These are phyloP conservation scores for Suillus ampliporus DNA, from an alignment of 768 basidiomycete species.

Conservation along the genomic window DNA sequence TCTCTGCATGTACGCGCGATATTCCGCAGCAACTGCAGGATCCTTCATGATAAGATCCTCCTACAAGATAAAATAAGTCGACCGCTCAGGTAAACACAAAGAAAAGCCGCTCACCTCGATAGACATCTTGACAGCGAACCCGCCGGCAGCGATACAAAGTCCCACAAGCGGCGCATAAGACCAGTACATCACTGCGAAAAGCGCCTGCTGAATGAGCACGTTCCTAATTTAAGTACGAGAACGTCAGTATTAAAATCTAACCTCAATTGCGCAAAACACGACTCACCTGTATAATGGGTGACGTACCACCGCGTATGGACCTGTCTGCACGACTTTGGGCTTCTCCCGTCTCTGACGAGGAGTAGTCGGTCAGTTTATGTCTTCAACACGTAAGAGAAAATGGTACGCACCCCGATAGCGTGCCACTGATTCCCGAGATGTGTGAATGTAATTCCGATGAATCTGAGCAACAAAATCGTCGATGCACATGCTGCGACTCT, in stretches of 20 bases:
- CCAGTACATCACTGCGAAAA: slow-evolving; percentile 24
- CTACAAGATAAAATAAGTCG: slow-evolving; percentile 19
- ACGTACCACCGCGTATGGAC: slow-evolving; percentile 43
- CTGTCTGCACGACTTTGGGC: slow-evolving; percentile 31
- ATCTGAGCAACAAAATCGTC: slow-evolving; percentile 24
- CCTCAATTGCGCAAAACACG: no score
- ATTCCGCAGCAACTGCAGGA: slow-evolving; percentile 29
- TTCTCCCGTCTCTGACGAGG: slow-evolving; percentile 35
- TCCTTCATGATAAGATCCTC: slow-evolving; percentile 37
- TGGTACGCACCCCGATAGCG: slow-evolving; percentile 35
- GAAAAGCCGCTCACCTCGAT: slow-evolving; percentile 33
- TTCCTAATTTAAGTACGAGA: not conserved
- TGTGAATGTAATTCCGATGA: slow-evolving; percentile 18
- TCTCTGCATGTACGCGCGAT: slow-evolving; percentile 36
- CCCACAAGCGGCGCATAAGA: slow-evolving; percentile 41
- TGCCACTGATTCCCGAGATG: slow-evolving; percentile 37
- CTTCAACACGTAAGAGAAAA: not conserved
- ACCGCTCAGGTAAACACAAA: not conserved
- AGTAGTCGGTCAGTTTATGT: not conserved
- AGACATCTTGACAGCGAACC: slow-evolving; percentile 40
- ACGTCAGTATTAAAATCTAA: no score
- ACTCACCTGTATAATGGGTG: slow-evolving; percentile 43
- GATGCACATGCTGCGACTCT: slow-evolving; percentile 34
- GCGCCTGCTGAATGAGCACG: not conserved
- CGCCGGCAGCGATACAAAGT: slow-evolving; percentile 25